phyloP scores from a whole-genome alignment of 805 yeast species.

The Metschnikowia sp. region DNA sequence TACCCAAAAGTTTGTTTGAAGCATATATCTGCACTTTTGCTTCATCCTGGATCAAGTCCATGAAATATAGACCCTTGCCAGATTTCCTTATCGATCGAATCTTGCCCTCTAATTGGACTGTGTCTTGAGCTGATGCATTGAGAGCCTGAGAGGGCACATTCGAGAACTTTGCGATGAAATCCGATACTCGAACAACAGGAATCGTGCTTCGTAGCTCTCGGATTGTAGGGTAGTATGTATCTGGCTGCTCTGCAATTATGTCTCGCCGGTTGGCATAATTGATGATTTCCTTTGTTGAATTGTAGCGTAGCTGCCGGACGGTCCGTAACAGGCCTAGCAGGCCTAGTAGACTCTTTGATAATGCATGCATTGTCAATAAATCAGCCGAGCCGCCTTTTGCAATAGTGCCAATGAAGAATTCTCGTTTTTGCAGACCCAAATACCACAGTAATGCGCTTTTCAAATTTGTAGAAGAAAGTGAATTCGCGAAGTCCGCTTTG shows the following conservation, averaged over 20 bases:
- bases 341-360: too few relatives aligned
- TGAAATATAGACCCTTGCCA: conserved; percentile 65
- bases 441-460: too few relatives aligned
- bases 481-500: too few relatives aligned
- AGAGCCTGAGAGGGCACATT: conserved; percentile 15
- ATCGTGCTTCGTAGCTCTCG: conserved; percentile 1
- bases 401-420: too few relatives aligned
- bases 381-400: too few relatives aligned
- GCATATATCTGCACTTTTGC: conserved; percentile 59
- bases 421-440: too few relatives aligned
- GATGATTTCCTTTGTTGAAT: conserved; percentile 7
- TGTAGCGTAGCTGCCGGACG: not conserved
- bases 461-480: too few relatives aligned
- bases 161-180: conserved; percentile 32
- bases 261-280: conserved; percentile 13
- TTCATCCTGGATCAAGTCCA: conserved; percentile 66
- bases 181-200: conserved; percentile 32
- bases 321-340: too few relatives aligned
- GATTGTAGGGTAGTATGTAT: conserved; percentile 13
- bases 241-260: conserved; percentile 12
- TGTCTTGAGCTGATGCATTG: conserved; percentile 3
- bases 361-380: too few relatives aligned
- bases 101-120: conserved; percentile 48
- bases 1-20: conserved; percentile 45
- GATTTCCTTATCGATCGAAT: conserved; percentile 56